Conservation (phyloP, 768 basidiomycete genomes). For the Mycena albidolilacea region DNA sequence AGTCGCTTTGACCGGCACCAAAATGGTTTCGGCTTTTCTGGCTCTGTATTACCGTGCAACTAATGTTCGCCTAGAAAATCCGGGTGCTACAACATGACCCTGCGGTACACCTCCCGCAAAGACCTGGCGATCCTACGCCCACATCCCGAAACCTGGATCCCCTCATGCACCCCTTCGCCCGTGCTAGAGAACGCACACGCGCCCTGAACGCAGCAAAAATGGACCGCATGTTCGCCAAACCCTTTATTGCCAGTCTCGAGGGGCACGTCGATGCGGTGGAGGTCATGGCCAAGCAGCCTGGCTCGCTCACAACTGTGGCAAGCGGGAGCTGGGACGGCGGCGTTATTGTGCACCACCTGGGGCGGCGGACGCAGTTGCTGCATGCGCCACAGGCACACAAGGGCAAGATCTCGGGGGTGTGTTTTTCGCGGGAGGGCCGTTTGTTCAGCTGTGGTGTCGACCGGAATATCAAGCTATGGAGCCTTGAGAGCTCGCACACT, state of each 20-base stretch:
- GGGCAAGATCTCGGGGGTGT: slow-evolving; percentile 88
- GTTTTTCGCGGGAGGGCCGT: slow-evolving; percentile 75
- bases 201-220: slow-evolving; percentile 97
- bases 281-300: slow-evolving; percentile 79
- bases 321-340: slow-evolving; percentile 98
- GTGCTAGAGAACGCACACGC: slow-evolving; percentile 92
- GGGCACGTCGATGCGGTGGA: slow-evolving; percentile 98
- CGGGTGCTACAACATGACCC: slow-evolving; percentile 89
- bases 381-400: slow-evolving; percentile 83
- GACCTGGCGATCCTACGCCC: slow-evolving; percentile 89
- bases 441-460: slow-evolving; percentile 89
- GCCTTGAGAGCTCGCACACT: slow-evolving; percentile 49
- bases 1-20: too few relatives aligned
- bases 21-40: too few relatives aligned
- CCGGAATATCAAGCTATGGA: slow-evolving; percentile 88
- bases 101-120: slow-evolving; percentile 77
- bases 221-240: slow-evolving; percentile 98
- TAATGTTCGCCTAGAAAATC: slow-evolving; percentile 75
- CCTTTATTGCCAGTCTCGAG: slow-evolving; percentile 90
- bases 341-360: slow-evolving; percentile 88
- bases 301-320: slow-evolving; percentile 83
- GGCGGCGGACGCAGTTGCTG: slow-evolving; percentile 66
- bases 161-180: slow-evolving; percentile 94
- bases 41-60: too few relatives aligned
- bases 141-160: slow-evolving; percentile 94